Evolutionary conservation across 1,139 yeast genomes (phyloP).

Genomic region (Kodamaea ohmeri): DNA sequence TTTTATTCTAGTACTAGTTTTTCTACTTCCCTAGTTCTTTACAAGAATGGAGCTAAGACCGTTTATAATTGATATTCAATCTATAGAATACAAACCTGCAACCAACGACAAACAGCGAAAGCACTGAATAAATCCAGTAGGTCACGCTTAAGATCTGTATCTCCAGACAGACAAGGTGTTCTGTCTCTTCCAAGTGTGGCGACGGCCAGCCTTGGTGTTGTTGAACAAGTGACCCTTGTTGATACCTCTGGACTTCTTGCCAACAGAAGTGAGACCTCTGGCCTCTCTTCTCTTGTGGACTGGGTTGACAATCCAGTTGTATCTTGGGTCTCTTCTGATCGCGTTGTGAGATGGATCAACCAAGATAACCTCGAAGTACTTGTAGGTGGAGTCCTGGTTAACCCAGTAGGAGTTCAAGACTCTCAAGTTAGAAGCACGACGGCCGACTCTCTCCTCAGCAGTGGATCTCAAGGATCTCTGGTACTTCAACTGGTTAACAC

Average conservation of each 20-base stretch:
- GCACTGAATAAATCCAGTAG: conserved; percentile 7
- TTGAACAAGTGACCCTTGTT: conserved; percentile 99
- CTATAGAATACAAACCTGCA: conserved; percentile 8
- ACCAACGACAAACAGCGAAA: conserved; percentile 8
- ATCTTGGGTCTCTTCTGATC: conserved; percentile 96
- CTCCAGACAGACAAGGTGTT: conserved; percentile 99
- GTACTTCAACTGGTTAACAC: conserved; percentile 99
- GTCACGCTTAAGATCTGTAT: conserved; percentile 80
- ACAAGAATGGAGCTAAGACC: conserved; percentile 1
- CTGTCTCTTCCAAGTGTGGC: conserved; percentile 99
- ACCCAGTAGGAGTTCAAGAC: conserved; percentile 99
- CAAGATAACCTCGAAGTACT: conserved; percentile 96
- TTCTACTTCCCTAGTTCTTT: no score
- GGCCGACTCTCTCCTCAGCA: conserved; percentile 99
- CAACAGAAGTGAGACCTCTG: conserved; percentile 98
- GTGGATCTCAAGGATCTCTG: conserved; percentile 97
- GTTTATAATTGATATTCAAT: conserved; percentile 4
- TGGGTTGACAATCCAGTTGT: conserved; percentile 99
- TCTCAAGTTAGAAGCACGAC: conserved; percentile 98
- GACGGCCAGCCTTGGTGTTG: conserved; percentile 98
- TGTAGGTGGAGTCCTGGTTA: conserved; percentile 99
- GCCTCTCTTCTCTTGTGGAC: conserved; percentile 99
- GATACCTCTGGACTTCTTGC: conserved; percentile 99
- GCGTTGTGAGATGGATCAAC: conserved; percentile 99
- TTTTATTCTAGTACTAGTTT: no score